Evolutionary conservation across 129 eudicot species (phyloP).

Genomic region (Erigeron canadensis): DNA sequence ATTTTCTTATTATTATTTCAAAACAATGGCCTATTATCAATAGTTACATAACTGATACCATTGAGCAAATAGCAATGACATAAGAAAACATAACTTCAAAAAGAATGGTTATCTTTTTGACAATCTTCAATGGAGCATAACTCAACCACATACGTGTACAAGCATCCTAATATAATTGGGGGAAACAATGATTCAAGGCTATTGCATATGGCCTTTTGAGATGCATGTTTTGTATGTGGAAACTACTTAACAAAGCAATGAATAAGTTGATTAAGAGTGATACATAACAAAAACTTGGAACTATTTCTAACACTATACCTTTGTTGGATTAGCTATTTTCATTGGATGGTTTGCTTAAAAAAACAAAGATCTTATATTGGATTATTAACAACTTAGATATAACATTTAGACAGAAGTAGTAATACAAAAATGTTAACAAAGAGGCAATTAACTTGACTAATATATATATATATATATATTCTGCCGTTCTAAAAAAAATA

Average conservation of each 20-base stretch:
- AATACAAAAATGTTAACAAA: constrained; percentile 17
- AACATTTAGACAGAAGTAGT: constrained; percentile 12
- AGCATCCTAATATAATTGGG: neutral
- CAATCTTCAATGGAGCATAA: neutral
- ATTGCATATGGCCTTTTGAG: no score
- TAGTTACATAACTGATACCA: neutral
- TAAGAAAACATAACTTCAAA: neutral
- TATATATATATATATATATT: no score
- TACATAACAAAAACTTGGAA: constrained; percentile 6
- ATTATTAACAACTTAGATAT: neutral
- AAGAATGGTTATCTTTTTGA: constrained; percentile 4
- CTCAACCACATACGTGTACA: constrained; percentile 2
- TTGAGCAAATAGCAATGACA: neutral
- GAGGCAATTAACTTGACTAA: neutral
- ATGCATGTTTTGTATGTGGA: neutral
- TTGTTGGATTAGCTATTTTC: constrained; percentile 20
- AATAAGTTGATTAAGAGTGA: constrained; percentile 7
- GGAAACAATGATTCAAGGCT: constrained; percentile 6
- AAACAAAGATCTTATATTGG: constrained; percentile 17
- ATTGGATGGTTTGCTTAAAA: constrained; percentile 18
- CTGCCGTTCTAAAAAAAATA: no score
- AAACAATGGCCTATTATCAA: neutral
- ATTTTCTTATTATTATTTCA: neutral
- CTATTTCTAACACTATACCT: neutral
- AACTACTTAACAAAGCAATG: neutral